Evolutionary conservation across 495 filamentous ascomycete genomes (phyloP), one percentile per base, ranked within the genome.

Genomic region (Penicillium macrosclerotiorum): DNA sequence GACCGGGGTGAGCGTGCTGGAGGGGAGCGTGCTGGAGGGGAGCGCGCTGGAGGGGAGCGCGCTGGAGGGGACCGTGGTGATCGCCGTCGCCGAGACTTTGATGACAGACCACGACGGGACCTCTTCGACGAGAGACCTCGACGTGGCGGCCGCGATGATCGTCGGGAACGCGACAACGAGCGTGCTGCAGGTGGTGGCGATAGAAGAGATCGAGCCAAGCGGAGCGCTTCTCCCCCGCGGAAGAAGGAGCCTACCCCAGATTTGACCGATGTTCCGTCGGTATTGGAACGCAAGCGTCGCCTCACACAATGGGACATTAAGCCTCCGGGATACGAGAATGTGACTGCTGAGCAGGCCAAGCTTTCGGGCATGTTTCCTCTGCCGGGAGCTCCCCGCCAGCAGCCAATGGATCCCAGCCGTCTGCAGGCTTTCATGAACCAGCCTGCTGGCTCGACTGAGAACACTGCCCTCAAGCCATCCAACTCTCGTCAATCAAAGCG

Each of bases 281-380:
- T 99, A 41, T 72, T 87, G 41, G 82, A 89, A 54, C 83, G 91
- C 44, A 90, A 88, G 76, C 83, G 93, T 54, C 83, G 93, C 42
- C 69, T 97, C 73, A 96, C 90, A 22, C 95, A 97, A 65, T 99
- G 93, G 93, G 93, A 99, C 64, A 95, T 99, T 65, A 99, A 97
- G 73, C 93, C 93, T 9, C 89, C 89, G 16, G 92, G 93, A 22
- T 99, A 99, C 59, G 93, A 97, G 67, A 96, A 95, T 70, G 93
- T 99, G 49, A 96, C 94, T 9, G 94, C 93, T 18, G 93, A 99
- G 65, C 94, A 97, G 63, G 94, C 93, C 19, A 99, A 99, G 75
- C 78, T 99, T 25, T 99, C 93, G n/a, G 89, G 89, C 78, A 63
- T 97, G 93, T 99, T 99, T 74, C 91, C 93, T 46, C 81, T 99